Percentiles rank a stretch among this genome's conserved stretches.
phyloP scores from a whole-genome alignment of 2,329 filamentous ascomycete genomes.

The Decorospora gaudefroyi region DNA sequence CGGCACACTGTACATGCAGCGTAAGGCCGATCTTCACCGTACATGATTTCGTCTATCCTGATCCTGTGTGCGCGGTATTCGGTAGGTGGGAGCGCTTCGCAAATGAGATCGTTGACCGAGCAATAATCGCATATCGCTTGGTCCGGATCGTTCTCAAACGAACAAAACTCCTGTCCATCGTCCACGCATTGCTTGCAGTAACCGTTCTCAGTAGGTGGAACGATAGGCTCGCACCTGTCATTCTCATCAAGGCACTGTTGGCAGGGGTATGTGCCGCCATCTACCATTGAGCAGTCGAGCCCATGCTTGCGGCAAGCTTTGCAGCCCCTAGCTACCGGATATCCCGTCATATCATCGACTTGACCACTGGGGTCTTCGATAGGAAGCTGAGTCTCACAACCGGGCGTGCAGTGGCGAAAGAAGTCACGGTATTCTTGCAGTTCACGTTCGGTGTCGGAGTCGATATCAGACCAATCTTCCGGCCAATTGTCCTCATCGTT shows the following conservation, averaged over 20 bases:
- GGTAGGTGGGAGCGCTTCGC: conserved; percentile 20
- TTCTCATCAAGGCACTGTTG: conserved; percentile 20
- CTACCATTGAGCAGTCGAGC: conserved; percentile 33
- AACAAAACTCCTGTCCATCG: conserved; percentile 21
- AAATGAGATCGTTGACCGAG: conserved; percentile 15
- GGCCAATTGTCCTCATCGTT: conserved; percentile 39
- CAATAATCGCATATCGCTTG: conserved; percentile 31
- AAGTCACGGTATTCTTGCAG: conserved; percentile 8
- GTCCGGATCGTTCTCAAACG: conserved; percentile 24
- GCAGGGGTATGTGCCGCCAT: conserved; percentile 38
- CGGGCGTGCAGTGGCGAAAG: conserved; percentile 20
- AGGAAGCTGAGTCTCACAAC: conserved; percentile 13
- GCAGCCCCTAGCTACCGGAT: conserved; percentile 46
- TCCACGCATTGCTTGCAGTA: conserved; percentile 38
- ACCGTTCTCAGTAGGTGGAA: conserved; percentile 37
- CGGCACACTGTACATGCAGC: conserved; percentile 39
- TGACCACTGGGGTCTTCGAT: conserved; percentile 32
- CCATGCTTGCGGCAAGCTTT: conserved; percentile 34
- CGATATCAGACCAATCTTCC: conserved; percentile 25
- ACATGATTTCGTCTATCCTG: conserved; percentile 27
- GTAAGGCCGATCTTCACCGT: conserved; percentile 24
- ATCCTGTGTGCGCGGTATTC: conserved; percentile 27
- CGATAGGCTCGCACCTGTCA: conserved; percentile 43
- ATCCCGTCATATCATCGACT: conserved; percentile 38
- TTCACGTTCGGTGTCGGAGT: conserved; percentile 24